Evolutionary conservation across 495 filamentous ascomycete species (phyloP), one percentile per base, ranked within the genome.

Genomic region (Aspergillus conjunctus): DNA sequence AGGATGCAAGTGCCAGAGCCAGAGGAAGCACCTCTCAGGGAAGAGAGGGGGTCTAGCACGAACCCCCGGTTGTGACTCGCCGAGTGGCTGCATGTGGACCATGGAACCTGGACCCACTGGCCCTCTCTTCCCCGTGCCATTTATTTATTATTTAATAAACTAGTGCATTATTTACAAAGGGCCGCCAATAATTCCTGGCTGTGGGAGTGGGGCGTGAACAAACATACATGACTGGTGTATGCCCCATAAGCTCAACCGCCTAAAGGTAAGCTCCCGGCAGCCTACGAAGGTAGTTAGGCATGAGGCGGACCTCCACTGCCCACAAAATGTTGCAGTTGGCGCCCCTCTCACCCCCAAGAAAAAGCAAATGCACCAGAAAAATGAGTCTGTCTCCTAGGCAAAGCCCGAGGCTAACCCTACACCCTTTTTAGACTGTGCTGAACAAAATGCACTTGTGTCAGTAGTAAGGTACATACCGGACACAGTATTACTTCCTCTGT

Each of bases 61-160:
- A 67, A 70, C 68, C 68, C 68, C 68, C 65, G 63, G 68, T 53
- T 66, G 68, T 70, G 68, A 70, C 68, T 70, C 68, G 68, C 68
- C 68, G 63, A 70, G 54, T 61, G 60, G 63, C 68, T 67, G 63
- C 68, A 64, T 59, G 63, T 66, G 68, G 68, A 55, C 65, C 62
- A 70, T 64, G 63, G 61, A 63, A 58, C 58, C 56, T 41, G 31
- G 62, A 62, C 60, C 66, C 59, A 63, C 59, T 15, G 34, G 51
- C 54, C 65, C 65, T 62, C 62, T 59, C 51, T 64, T 66, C 68
- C 65, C 68, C 68, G 68, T 70, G 68, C 65, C 61, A 67, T 67
- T 26, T 57, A 50, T 62, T 51, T 64, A 59, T 54, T 63, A 63
- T 68, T 57, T 64, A 59, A 56, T 63, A 51, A 18, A 56, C 54